These are phyloP conservation scores for Skeletonema costatum DNA, from an alignment of 108 stramenopile species.

Conservation along the genomic window DNA sequence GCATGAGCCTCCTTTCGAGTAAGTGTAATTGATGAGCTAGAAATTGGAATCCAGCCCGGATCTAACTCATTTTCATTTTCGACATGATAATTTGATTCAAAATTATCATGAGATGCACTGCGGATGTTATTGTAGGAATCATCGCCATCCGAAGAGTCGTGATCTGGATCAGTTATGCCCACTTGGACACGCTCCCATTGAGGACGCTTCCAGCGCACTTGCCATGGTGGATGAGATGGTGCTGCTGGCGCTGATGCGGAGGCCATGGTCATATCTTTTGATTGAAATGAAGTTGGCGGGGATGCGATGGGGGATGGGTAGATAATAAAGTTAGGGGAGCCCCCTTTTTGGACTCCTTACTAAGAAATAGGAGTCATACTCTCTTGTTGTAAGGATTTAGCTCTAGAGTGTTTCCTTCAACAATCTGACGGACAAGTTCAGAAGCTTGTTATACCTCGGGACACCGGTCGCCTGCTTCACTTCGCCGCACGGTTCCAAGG, in stretches of 20 bases:
- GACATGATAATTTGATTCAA: background rate
- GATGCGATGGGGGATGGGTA: no score
- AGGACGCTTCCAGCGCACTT: constrained; percentile 49
- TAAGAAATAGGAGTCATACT: no score
- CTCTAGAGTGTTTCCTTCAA: no score
- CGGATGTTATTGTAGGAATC: background rate
- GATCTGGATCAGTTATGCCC: constrained; percentile 12
- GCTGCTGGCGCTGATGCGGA: background rate
- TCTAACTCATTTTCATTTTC: background rate
- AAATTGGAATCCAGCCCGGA: constrained; percentile 29
- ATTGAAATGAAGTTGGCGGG: no score
- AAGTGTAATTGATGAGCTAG: constrained; percentile 23
- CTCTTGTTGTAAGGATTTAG: no score
- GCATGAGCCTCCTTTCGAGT: constrained; percentile 32
- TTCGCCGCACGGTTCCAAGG: no score
- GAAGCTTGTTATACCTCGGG: no score
- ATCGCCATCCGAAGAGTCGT: background rate
- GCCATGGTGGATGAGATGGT: constrained; percentile 32
- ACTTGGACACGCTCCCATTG: constrained; percentile 27
- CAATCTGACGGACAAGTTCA: no score
- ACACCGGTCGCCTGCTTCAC: no score
- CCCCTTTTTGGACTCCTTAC: no score
- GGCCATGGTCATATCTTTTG: background rate
- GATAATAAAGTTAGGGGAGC: no score
- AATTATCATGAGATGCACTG: constrained; percentile 2